Conservation (phyloP, 108 stramenopile species). For the Pseudonitzschia multistriata region DNA sequence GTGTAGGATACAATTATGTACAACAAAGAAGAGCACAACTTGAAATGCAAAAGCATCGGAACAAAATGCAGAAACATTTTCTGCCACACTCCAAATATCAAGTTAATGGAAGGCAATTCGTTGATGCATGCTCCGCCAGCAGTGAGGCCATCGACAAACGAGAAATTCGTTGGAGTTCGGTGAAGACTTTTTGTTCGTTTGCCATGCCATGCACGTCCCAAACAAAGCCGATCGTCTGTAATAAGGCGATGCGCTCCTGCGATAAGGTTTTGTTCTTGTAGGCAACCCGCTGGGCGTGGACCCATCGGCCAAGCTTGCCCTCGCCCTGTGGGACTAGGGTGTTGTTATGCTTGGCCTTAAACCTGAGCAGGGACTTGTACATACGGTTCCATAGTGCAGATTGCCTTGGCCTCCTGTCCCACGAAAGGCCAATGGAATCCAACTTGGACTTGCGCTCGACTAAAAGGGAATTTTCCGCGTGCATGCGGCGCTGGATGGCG, state of each 20-base stretch:
- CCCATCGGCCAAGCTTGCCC: constrained; percentile 5
- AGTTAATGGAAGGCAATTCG: too few relatives aligned
- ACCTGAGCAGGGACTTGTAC: not conserved
- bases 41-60: too few relatives aligned
- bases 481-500: not conserved
- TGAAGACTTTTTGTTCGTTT: not conserved
- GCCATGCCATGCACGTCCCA: not conserved
- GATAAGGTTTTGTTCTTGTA: not conserved
- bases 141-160: too few relatives aligned
- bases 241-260: not conserved
- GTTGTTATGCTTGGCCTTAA: constrained; percentile 1
- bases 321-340: not conserved
- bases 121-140: too few relatives aligned
- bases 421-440: not conserved
- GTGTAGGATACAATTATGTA: too few relatives aligned
- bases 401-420: not conserved
- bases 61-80: too few relatives aligned
- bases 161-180: not conserved
- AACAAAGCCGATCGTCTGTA: not conserved
- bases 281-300: not conserved
- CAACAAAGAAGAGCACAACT: too few relatives aligned
- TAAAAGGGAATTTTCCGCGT: not conserved
- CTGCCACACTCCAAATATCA: too few relatives aligned
- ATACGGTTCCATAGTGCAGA: not conserved
- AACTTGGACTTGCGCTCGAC: not conserved